A percentile compares a stretch with the other conserved stretches of the same genome.
These are phyloP conservation scores for Xylaria sp. DNA, from an alignment of 2,329 filamentous ascomycete species.

Conservation along the genomic window DNA sequence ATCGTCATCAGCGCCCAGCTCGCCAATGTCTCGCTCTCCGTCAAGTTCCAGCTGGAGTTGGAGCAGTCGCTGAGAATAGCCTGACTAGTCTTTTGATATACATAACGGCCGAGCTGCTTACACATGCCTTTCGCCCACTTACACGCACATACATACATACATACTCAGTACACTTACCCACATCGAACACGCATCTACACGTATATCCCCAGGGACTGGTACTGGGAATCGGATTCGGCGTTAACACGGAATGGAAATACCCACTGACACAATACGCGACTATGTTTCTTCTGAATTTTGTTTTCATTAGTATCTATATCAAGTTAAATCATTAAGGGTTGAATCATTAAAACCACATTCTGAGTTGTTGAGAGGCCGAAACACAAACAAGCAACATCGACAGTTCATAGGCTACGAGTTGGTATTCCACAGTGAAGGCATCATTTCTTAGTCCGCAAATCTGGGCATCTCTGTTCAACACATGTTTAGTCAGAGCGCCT, in stretches of 20 bases:
- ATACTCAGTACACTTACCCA: neutral
- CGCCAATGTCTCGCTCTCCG: slow-evolving; percentile 40
- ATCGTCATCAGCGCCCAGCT: slow-evolving; percentile 27
- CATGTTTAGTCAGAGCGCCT: neutral
- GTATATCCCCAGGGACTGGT: slow-evolving; percentile 2
- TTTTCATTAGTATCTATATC: no score
- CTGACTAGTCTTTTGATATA: neutral
- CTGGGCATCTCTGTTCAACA: neutral
- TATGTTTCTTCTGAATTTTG: neutral
- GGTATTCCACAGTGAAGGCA: no score
- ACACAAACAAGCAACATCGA: no score
- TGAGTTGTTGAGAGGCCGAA: no score
- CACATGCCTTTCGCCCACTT: neutral
- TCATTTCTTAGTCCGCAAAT: neutral
- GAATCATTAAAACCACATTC: no score
- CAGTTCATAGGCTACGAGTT: no score
- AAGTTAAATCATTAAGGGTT: no score
- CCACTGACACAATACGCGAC: slow-evolving; percentile 3
- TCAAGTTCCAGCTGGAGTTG: slow-evolving; percentile 45
- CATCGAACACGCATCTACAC: neutral
- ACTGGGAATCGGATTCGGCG: slow-evolving; percentile 1
- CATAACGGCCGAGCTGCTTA: neutral
- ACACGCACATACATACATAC: neutral
- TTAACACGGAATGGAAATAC: slow-evolving; percentile 21
- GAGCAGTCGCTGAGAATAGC: slow-evolving; percentile 32